phyloP scores from a whole-genome alignment of 2,329 filamentous ascomycete species.

The Ambrosiella cleistominuta region DNA sequence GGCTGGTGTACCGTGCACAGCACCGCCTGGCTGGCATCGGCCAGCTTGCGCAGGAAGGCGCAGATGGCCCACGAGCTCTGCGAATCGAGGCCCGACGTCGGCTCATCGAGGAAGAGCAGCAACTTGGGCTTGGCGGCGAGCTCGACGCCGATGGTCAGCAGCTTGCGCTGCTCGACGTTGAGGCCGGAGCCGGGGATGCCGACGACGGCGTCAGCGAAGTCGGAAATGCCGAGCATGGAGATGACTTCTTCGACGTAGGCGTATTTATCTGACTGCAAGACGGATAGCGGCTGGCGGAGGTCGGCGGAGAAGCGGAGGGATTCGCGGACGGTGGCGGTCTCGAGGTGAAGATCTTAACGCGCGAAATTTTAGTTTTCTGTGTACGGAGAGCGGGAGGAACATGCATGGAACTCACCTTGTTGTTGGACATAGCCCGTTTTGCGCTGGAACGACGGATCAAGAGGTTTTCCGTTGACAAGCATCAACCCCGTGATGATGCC shows the following conservation, averaged over 20 bases:
- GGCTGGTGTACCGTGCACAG: conserved; percentile 40
- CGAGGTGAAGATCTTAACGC: conserved; percentile 34
- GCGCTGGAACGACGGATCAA: conserved; percentile 71
- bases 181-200: conserved; percentile 43
- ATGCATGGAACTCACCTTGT: conserved; percentile 26
- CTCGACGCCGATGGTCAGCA: conserved; percentile 44
- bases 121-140: conserved; percentile 39
- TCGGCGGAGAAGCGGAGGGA: conserved; percentile 37
- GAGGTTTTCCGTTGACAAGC: conserved; percentile 44
- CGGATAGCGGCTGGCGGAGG: conserved; percentile 36
- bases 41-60: conserved; percentile 42
- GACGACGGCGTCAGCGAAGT: conserved; percentile 48
- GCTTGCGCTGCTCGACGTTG: conserved; percentile 44
- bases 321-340: conserved; percentile 37
- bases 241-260: conserved; percentile 47
- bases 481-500: conserved; percentile 78
- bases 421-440: conserved; percentile 78
- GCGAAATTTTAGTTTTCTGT: neutral
- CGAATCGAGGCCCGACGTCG: conserved; percentile 43
- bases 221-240: conserved; percentile 47
- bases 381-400: neutral
- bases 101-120: conserved; percentile 45
- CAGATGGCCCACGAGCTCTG: conserved; percentile 48
- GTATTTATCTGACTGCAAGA: conserved; percentile 39
- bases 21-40: conserved; percentile 34